Evolutionary conservation across 768 basidiomycete species (phyloP), one percentile per base, ranked within the genome.

Genomic region (Mycena haematopus): DNA sequence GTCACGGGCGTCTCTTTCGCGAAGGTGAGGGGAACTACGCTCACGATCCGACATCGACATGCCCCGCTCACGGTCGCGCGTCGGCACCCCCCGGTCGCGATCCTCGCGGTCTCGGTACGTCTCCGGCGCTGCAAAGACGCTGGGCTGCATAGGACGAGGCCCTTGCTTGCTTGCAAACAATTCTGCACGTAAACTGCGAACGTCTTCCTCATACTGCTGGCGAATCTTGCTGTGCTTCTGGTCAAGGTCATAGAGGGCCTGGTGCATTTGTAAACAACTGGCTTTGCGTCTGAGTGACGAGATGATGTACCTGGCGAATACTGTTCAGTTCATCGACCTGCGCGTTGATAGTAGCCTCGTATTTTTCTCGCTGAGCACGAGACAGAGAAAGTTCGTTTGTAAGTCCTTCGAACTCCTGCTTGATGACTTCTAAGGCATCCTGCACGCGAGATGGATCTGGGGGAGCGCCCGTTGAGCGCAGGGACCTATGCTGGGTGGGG

Each of bases 281-380:
- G 9, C 11, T 22, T 45, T n/a, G 22, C n/a, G 17, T 1, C 44
- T 45, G 1, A 45, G 22, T 22, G 44, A n/a, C 21, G 11, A 45
- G 44, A 45, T 10, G 3, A 36, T 9, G 36, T 22, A 45, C 87
- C 70, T 93, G 89, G 36, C 94, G 86, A 69, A 99, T 95, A 72
- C 88, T 86, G 69, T 90, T 92, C 55, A 98, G 80, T 73, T 99
- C 96, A 71, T 88, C 91, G 65, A 98, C 88, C 77, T 99, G 96
- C 29, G 81, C 81, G 5, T 84, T 83, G 52, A 93, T 93, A 90
- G 73, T 65, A 6, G 53, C 25, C 55, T 65, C 63, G 50, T 60
- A 65, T 60, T 65, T 60, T 47, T 65, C 58, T 21, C 63, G 54
- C 55, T 65, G 63, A 24, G 38, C 31, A 0, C 63, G 38, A 33